phyloP scores from a whole-genome alignment of 2,329 filamentous ascomycete genomes.

The Calonectria fujianensis region DNA sequence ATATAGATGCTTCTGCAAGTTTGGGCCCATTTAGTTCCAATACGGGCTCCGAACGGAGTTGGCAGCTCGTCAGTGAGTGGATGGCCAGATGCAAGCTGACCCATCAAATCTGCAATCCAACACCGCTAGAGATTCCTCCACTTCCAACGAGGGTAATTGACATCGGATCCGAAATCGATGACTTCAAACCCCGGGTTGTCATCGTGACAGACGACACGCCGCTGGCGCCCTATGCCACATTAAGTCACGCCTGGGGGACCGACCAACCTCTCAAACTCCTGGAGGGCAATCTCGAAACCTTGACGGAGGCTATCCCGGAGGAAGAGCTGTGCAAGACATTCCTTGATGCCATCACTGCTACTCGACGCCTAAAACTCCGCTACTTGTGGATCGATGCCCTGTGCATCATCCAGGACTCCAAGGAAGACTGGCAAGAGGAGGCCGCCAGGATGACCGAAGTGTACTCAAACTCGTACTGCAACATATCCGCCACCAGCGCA shows the following conservation, averaged over 20 bases:
- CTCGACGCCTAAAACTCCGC: conserved; percentile 14
- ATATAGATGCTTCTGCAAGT: conserved; percentile 14
- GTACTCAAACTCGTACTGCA: conserved; percentile 31
- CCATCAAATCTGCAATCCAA: conserved; percentile 15
- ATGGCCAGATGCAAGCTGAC: conserved; percentile 24
- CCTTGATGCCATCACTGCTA: conserved; percentile 19
- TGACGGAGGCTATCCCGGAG: conserved; percentile 11
- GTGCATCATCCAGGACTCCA: conserved; percentile 34
- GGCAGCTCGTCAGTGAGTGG: conserved; percentile 20
- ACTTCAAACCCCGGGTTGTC: not conserved
- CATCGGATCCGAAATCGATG: not conserved
- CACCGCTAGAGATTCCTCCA: conserved; percentile 7
- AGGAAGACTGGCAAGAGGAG: conserved; percentile 30
- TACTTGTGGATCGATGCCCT: conserved; percentile 38
- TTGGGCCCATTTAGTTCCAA: conserved; percentile 10
- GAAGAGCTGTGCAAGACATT: conserved; percentile 21
- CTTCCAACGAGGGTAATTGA: conserved; percentile 5
- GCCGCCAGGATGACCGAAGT: conserved; percentile 30
- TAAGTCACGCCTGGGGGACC: conserved; percentile 37
- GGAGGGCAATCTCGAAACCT: not conserved
- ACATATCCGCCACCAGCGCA: conserved; percentile 16
- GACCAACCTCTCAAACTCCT: not conserved
- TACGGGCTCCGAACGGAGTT: conserved; percentile 12
- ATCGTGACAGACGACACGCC: not conserved
- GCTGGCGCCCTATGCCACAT: conserved; percentile 2